Base-by-base conservation (phyloP, 2,329 filamentous ascomycete species). In the Magnaporthales sp. region DNA sequence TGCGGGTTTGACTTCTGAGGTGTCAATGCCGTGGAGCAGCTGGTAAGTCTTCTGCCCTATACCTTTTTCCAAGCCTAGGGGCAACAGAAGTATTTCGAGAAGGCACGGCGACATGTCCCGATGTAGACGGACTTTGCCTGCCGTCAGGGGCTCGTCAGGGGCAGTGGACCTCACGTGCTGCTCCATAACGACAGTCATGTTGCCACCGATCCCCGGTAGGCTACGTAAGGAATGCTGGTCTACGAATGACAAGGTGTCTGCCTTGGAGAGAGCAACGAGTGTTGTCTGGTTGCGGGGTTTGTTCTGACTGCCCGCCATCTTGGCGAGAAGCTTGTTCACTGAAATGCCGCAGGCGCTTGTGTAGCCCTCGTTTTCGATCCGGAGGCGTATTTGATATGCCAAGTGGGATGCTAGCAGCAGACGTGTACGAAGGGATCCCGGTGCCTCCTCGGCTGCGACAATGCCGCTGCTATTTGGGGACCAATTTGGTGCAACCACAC, bases 201-300 rank as follows among this genome's bases (percentile, higher is more conserved):
- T 96, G 78, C 86, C 90, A 3, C 94, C 95, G 62, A 98, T 89
- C 0, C 93, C 93, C 0, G 94, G 93, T 8, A 98, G 85, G 71
- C 91, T 89, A 56, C 91, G 88, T 64, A 98, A 86, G 67, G 89
- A 87, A 73, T 93, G 89, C 2, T 73, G 75, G 71, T 95, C 92
- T 71, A 98, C 82, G 73, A 98, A 98, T 0, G 76, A 74, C 7
- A 81, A 80, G 13, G 91, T 83, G 68, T 88, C 76, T 15, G 77
- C 71, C 3, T 80, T 79, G 66, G 86, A 85, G 1, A 90, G 86
- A 5, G 90, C 88, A 22, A 96, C 77, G 8, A 98, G 80, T 0
- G 91, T 92, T 0, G 94, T 98, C 76, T 98, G 95, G 68, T 87
- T 90, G 67, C 89, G 89, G 0, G 94, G 94, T 78, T 98, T 98